Conservation (phyloP, 1,139 yeast genomes). For the Hansenula sp. region DNA sequence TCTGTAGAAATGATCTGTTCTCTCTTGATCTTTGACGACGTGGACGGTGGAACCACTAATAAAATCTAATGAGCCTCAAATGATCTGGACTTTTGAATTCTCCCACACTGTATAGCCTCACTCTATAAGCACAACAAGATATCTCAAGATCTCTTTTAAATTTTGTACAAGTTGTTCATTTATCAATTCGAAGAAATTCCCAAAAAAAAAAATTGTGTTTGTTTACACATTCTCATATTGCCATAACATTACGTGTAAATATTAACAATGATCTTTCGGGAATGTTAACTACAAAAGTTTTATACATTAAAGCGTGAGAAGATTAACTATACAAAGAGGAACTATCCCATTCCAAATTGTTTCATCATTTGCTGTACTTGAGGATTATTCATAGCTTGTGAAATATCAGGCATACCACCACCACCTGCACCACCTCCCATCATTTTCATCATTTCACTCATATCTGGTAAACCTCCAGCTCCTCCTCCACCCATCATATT, state of each 20-base stretch:
- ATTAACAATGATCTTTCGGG: not conserved
- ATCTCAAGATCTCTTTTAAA: too few relatives aligned
- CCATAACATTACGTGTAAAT: not conserved
- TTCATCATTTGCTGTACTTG: slow-evolving; percentile 76
- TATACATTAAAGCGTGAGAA: not conserved
- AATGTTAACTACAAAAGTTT: too few relatives aligned
- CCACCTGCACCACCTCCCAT: slow-evolving; percentile 31
- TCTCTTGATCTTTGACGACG: too few relatives aligned
- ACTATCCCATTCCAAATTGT: slow-evolving; percentile 48
- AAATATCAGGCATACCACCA: slow-evolving; percentile 37
- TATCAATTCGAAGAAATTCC: not conserved
- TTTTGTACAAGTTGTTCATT: too few relatives aligned
- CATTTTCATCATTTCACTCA: slow-evolving; percentile 41
- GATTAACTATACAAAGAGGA: not conserved
- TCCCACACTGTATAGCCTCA: too few relatives aligned
- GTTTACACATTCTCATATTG: not conserved
- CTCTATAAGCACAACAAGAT: too few relatives aligned
- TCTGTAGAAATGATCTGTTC: not conserved
- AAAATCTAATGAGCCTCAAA: too few relatives aligned
- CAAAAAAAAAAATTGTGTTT: not conserved
- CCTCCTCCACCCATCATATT: slow-evolving; percentile 47
- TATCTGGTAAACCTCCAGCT: slow-evolving; percentile 43
- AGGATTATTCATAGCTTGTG: slow-evolving; percentile 62
- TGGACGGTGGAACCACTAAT: too few relatives aligned
- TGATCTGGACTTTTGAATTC: too few relatives aligned